Conservation (phyloP, 2,329 filamentous ascomycete genomes). For the Calonectria fujianensis region DNA sequence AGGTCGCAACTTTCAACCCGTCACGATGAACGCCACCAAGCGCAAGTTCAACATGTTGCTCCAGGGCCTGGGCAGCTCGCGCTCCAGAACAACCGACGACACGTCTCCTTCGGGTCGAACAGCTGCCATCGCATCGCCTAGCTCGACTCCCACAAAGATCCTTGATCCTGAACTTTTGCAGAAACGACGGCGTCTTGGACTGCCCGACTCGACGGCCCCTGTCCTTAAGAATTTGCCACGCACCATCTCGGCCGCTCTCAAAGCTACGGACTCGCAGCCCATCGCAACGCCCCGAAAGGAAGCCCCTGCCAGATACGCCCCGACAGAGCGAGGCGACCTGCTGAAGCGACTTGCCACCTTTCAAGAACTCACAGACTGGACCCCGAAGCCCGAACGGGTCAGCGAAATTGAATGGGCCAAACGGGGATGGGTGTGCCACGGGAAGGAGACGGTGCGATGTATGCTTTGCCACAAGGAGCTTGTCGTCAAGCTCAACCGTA, state of each 20-base stretch:
- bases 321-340: slow-evolving; percentile 89
- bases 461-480: slow-evolving; percentile 89
- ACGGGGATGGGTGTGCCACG: slow-evolving; percentile 90
- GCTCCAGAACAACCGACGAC: slow-evolving; percentile 41
- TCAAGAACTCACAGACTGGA: slow-evolving; percentile 93
- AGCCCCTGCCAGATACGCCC: slow-evolving; percentile 82
- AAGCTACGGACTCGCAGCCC: slow-evolving; percentile 45
- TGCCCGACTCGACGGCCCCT: slow-evolving; percentile 63
- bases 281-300: slow-evolving; percentile 48
- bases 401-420: slow-evolving; percentile 97
- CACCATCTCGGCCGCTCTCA: slow-evolving; percentile 52
- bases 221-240: slow-evolving; percentile 51
- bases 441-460: slow-evolving; percentile 89
- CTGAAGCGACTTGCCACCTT: slow-evolving; percentile 89
- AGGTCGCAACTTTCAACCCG: background rate
- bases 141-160: slow-evolving; percentile 41
- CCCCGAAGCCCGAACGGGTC: slow-evolving; percentile 90
- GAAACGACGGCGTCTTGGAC: slow-evolving; percentile 73
- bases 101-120: slow-evolving; percentile 40
- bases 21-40: slow-evolving; percentile 84
- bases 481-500: slow-evolving; percentile 84
- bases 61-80: slow-evolving; percentile 75
- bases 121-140: slow-evolving; percentile 40
- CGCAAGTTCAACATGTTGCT: slow-evolving; percentile 87
- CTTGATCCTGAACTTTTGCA: slow-evolving; percentile 65